Conservation (phyloP, 192 early-diverging fungal genomes). For the Coemansia sp. region DNA sequence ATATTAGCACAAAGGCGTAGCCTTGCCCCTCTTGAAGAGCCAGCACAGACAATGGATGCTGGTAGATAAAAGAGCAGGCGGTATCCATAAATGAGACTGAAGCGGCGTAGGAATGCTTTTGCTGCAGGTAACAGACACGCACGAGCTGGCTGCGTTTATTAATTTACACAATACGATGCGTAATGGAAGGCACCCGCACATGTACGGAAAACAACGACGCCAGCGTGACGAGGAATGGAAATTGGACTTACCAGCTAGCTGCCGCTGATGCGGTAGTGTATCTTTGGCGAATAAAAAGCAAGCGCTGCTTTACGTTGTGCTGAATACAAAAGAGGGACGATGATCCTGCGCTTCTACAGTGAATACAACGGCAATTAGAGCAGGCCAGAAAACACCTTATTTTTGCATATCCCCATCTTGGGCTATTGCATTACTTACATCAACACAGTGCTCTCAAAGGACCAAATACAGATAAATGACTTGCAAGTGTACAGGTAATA, state of each 20-base stretch:
- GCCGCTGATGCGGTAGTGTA: no score
- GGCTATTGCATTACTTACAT: not conserved
- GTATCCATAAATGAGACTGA: conserved; percentile 3
- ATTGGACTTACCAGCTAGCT: no score
- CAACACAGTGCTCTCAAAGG: not conserved
- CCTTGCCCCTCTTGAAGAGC: no score
- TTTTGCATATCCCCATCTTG: no score
- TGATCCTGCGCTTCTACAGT: no score
- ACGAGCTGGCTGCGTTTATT: conserved; percentile 15
- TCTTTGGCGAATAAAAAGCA: no score
- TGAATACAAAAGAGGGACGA: no score
- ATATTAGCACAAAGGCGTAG: not conserved
- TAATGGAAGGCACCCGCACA: not conserved
- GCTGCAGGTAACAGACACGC: not conserved
- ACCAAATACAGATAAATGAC: not conserved
- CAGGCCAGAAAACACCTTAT: not conserved
- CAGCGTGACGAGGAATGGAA: not conserved
- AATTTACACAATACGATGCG: conserved; percentile 8
- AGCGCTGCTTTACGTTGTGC: no score
- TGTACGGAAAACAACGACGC: not conserved
- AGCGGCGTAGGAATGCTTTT: conserved; percentile 7
- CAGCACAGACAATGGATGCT: not conserved
- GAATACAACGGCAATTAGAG: no score
- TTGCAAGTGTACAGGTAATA: conserved; percentile 4
- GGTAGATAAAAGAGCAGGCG: not conserved